Evolutionary conservation across 768 basidiomycete species (phyloP), one percentile per base, ranked within the genome.

Genomic region (Calocybe gangraenosa): DNA sequence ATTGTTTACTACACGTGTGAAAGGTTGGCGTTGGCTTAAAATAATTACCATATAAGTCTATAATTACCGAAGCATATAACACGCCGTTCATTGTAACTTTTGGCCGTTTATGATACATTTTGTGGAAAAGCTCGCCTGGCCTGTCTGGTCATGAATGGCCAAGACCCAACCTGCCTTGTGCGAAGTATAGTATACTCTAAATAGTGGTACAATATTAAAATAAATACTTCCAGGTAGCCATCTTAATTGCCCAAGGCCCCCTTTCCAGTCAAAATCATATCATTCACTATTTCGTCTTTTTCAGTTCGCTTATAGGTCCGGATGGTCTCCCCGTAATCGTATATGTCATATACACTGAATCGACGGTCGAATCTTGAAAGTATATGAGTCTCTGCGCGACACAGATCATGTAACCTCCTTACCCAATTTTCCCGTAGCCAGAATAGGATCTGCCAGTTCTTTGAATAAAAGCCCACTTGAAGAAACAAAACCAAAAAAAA

Each of bases 321-420:
- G 59, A 98, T 90, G 5, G 81, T 93, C 73, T 98, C 95, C 36
- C 95, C 95, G 55, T 77, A 97, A 50, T 92, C 82, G 14, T 84
- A 86, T 41, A 98, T 74, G 19, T 92, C 81, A 63, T 85, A 98
- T 36, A 97, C 70, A 7, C 95, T 75, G 74, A 95, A 92, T 33
- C 95, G 78, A 14, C 94, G 81, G 63, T 96, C 90, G 60, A 97
- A 96, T 11, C 86, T 87, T 40, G 34, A 51, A 40, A 50, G 46
- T 34, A 30, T 28, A 28, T 59, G 17, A 56, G 42, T 44, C 10
- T 32, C 19, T n/a, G 25, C 25, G 9, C 31, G 36, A 42, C 7
- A 22, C 25, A 15, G 28, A n/a, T 3, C 2, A 6, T 14, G 3
- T n/a, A 9, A 13, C 18, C 13, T 19, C 63, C 75, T 48, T 46